phyloP scores from a whole-genome alignment of 306 rosid species.

The Vigna angularis region DNA sequence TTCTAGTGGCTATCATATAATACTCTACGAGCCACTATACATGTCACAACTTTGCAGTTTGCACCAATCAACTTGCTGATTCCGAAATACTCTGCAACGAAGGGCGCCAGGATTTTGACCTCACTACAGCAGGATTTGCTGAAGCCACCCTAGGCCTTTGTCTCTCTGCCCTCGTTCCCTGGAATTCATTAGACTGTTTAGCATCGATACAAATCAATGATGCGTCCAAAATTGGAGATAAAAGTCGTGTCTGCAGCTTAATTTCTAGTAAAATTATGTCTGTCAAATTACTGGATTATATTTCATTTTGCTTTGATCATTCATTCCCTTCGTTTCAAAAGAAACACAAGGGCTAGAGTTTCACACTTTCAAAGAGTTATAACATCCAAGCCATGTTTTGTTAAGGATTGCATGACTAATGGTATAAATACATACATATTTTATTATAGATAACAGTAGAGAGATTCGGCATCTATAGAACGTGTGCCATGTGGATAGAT shows the following conservation, averaged over 20 bases:
- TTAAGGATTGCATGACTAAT: slow-evolving; percentile 17
- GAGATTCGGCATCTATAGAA: slow-evolving; percentile 26
- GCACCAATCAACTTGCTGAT: slow-evolving; percentile 55
- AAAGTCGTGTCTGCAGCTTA: background rate
- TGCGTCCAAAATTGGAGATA: slow-evolving; percentile 7
- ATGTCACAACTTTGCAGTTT: slow-evolving; percentile 19
- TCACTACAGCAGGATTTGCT: slow-evolving; percentile 53
- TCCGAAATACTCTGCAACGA: slow-evolving; percentile 92
- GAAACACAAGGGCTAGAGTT: background rate
- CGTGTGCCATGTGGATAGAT: slow-evolving; percentile 40
- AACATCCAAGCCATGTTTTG: background rate
- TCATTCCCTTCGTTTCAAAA: slow-evolving; percentile 2
- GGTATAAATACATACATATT: background rate
- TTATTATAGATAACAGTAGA: background rate
- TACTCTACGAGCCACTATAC: slow-evolving; percentile 38
- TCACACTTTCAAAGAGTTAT: background rate
- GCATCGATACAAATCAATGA: slow-evolving; percentile 23
- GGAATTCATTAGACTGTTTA: slow-evolving; percentile 40
- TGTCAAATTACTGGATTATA: slow-evolving; percentile 1
- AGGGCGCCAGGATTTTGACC: slow-evolving; percentile 89
- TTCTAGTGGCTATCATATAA: slow-evolving; percentile 43
- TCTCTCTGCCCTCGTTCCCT: slow-evolving; percentile 74
- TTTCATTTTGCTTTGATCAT: slow-evolving; percentile 12
- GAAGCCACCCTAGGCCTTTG: slow-evolving; percentile 57
- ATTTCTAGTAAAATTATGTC: background rate